Evolutionary conservation across 202 grass and related monocot species (phyloP), one percentile per base, ranked within the genome.

Genomic region (Saccharum hybrid): DNA sequence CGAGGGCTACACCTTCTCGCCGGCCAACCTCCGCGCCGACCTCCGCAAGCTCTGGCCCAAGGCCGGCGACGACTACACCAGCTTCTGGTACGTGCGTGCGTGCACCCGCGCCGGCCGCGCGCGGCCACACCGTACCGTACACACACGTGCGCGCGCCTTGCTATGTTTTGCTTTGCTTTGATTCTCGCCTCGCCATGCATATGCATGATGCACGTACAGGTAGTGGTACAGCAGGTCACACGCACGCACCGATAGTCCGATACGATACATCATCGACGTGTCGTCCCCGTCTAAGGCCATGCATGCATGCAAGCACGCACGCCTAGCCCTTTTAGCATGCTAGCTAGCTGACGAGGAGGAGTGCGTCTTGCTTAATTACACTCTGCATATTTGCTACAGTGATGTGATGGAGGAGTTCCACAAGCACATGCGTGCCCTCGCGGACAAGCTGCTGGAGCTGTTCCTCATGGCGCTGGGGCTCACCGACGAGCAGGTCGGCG

Each of bases 31-130:
- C 57, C 84, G 83, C 43, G 14, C 84, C 48, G 85, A 96, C 40
- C 91, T 94, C 59, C 83, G 91, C 82, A 90, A 84, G 63, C 91
- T 99, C 80, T 99, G 96, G 96, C 96, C 96, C 54, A 88, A 81
- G 68, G 79, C 80, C 80, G 88, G 89, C 64, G 75, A 90, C 63
- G 93, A 91, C 77, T 90, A 90, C 88, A n/a, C 2, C 71, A 39
- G 5, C 66, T 99, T 99, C 82, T 97, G 95, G 95, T 97, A 88
- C 61, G 60, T n/a, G 33, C 33, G 18, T 6, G 5, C 16, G 16
- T 19, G 6, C 14, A 12, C 42, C 42, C 42, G 10, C 26, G 26
- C 26, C 26, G 26, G 26, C 26, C 26, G 26, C 36, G 36, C 36
- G 36, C 38, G 7, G 38, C 38, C 38, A 8, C 36, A 42, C 41